A percentile compares a stretch with the other conserved stretches of the same genome.
Evolutionary conservation across 768 basidiomycete genomes (phyloP).

Genomic region (Amanita muscaria): DNA sequence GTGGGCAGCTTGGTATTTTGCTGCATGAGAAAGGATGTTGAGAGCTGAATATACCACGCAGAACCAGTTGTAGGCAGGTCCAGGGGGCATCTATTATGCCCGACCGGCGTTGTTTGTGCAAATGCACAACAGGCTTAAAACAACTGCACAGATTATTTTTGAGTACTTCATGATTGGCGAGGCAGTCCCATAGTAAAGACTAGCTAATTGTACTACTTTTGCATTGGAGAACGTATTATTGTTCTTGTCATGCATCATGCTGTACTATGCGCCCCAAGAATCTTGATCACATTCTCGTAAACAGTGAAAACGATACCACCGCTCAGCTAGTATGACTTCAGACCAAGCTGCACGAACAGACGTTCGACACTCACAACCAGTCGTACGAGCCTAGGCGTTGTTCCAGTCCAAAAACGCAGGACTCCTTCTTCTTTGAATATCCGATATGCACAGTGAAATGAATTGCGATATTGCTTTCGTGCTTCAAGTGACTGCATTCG

Average conservation of each 20-base stretch:
- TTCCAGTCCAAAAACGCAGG: conserved; percentile 92
- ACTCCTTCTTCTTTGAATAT: conserved; percentile 93
- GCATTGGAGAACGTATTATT: no score
- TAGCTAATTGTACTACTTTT: no score
- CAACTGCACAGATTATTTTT: no score
- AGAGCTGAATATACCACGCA: conserved; percentile 54
- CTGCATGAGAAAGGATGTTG: conserved; percentile 57
- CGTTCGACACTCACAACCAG: conserved; percentile 53
- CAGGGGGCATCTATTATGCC: conserved; percentile 69
- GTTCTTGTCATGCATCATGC: no score
- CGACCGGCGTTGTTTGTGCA: no score
- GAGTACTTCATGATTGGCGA: no score
- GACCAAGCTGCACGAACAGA: neutral
- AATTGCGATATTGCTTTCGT: conserved; percentile 76
- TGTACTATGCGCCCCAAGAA: conserved; percentile 21
- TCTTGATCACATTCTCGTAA: conserved; percentile 72
- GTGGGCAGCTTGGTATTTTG: conserved; percentile 44
- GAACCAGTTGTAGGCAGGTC: conserved; percentile 63
- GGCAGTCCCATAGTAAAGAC: no score
- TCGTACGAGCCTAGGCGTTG: conserved; percentile 81
- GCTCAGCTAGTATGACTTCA: conserved; percentile 47
- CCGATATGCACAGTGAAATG: conserved; percentile 92
- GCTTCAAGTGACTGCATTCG: conserved; percentile 94
- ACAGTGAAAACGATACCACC: conserved; percentile 91
- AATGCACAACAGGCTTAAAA: no score